phyloP scores from a whole-genome alignment of 495 filamentous ascomycete species.

The Penicillium simplicissimum region DNA sequence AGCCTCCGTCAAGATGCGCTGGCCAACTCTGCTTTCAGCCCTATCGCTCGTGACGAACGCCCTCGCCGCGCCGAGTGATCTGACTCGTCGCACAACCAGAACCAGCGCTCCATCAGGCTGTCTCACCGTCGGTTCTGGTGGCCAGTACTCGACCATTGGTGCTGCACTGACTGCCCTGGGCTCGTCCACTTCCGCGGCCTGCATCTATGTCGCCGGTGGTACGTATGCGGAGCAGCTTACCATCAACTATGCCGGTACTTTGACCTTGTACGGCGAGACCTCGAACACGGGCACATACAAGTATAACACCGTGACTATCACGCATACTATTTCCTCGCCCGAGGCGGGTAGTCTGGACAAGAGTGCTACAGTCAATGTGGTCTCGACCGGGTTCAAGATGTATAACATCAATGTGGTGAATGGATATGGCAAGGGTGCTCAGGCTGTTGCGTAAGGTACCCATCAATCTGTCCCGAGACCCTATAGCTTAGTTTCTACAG shows the following conservation, averaged over 20 bases:
- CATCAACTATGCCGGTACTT: slow-evolving; percentile 37
- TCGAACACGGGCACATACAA: slow-evolving; percentile 54
- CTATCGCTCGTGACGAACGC: slow-evolving; percentile 13
- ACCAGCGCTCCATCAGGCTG: slow-evolving; percentile 33
- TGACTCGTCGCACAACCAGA: slow-evolving; percentile 16
- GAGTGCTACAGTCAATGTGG: slow-evolving; percentile 59
- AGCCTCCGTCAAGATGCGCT: not conserved
- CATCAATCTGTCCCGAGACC: not conserved
- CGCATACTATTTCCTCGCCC: slow-evolving; percentile 49
- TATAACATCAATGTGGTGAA: slow-evolving; percentile 68
- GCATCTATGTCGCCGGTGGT: slow-evolving; percentile 42
- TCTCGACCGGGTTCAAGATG: slow-evolving; percentile 49
- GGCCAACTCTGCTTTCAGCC: slow-evolving; percentile 6
- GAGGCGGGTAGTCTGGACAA: slow-evolving; percentile 44
- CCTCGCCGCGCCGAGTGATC: slow-evolving; percentile 14
- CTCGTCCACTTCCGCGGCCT: slow-evolving; percentile 26
- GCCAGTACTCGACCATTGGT: slow-evolving; percentile 31
- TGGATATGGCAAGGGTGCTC: slow-evolving; percentile 36
- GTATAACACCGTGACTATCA: slow-evolving; percentile 63
- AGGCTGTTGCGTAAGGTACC: slow-evolving; percentile 40
- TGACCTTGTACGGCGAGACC: slow-evolving; percentile 58
- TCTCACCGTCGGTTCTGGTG: slow-evolving; percentile 27
- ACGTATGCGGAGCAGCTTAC: slow-evolving; percentile 54
- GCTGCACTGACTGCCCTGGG: slow-evolving; percentile 28
- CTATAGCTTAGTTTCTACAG: slow-evolving; percentile 8